Evolutionary conservation across 257 asterid species (phyloP), one percentile per base, ranked within the genome.

Genomic region (Voacanga thouarsii): DNA sequence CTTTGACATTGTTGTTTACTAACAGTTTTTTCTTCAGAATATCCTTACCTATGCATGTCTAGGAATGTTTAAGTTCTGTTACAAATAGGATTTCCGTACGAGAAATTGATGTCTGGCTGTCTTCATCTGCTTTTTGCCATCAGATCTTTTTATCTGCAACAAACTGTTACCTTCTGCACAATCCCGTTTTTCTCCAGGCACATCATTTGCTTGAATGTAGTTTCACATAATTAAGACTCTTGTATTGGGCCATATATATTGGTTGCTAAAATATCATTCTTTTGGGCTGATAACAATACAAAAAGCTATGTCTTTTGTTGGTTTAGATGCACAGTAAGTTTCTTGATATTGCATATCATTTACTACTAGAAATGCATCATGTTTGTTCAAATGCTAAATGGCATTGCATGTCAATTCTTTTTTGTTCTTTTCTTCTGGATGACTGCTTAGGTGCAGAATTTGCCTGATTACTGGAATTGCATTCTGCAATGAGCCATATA

Each of bases 291-390:
- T 85, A 97, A 90, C 3, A 88, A 91, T 84, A 92, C 92, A 79
- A 2, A 91, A 84, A 88, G 97, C 97, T 69, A 88, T 94, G 74
- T 94, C 98, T 75, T 92, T 92, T 89, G 98, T 94, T 79, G 98
- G 98, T 76, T 94, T 97, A 80, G 91, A 91, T 84, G 84, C 85
- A n/a, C n/a, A 74, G 98, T 94, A 63, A 89, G 96, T 87, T 53
- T 47, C 74, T 68, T 56, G n/a, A 15, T 7, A 41, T 41, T 41
- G 24, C 49, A 59, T 70, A 33, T 71, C 12, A 28, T 24, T 16
- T 14, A 12, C 44, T 23, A 61, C 63, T 41, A 50, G 53, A 24
- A 72, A 33, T 5, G 49, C 49, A 55, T 55, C 47, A 59, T 43
- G 26, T 33, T 57, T 49, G 57, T 47, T 56, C 45, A 37, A 19